Evolutionary conservation across 1,284 basidiomycete species (phyloP), one percentile per base, ranked within the genome.

Genomic region (Pterulicium gracile): DNA sequence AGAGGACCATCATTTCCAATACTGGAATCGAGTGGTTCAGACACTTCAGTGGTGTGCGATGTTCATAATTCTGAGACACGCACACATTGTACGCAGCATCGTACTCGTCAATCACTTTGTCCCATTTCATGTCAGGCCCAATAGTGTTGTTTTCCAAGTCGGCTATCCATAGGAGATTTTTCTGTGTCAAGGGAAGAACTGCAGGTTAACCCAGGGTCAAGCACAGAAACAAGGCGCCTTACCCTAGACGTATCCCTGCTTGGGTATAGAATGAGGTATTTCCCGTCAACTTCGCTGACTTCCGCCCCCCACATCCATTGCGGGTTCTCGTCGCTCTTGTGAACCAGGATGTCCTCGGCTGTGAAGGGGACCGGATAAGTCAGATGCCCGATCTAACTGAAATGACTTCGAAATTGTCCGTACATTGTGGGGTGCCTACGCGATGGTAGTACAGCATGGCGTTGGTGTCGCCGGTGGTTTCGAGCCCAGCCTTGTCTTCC

Each of bases 381-480:
- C n/a, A n/a, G n/a, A n/a, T n/a, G n/a, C n/a, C n/a, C n/a, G n/a
- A n/a, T n/a, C n/a, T n/a, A n/a, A n/a, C n/a, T n/a, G n/a, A n/a
- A n/a, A n/a, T n/a, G n/a, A n/a, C n/a, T n/a, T n/a, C n/a, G n/a
- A n/a, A n/a, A n/a, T n/a, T n/a, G n/a, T n/a, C n/a, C 36, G 7
- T 61, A 84, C 83, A 71, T 61, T 88, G 87, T 14, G 68, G 54
- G 3, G 84, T 86, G 32, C 81, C 81, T 42, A 89, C 54, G 42
- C 65, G 68, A 56, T 90, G 86, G 59, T 86, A 90, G 58, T 77
- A 87, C 14, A 89, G 59, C 77, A 76, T 79, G 0, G 85, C 82
- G 55, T 88, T 72, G 51, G 70, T 59, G 60, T 88, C 84, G 32
- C 69, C 69, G 17, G 72, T 68, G 0, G 79, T 87, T 53, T 81